These are phyloP conservation scores for Exophiala aquamarina DNA, from an alignment of 2,329 filamentous ascomycete genomes.

Conservation along the genomic window DNA sequence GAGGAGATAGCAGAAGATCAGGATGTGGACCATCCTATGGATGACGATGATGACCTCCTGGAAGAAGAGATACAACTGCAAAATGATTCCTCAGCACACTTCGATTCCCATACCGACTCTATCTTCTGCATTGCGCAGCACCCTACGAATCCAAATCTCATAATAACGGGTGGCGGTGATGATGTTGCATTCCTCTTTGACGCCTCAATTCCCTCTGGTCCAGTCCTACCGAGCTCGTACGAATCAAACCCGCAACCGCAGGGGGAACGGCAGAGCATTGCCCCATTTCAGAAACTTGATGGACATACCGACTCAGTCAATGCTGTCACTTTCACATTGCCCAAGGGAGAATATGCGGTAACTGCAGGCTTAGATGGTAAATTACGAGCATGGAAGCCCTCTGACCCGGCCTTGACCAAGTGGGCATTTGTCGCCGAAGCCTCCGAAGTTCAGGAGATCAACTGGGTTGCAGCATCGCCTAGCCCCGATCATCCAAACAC, in stretches of 20 bases:
- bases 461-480: constrained; percentile 81
- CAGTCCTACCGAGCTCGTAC: constrained; percentile 75
- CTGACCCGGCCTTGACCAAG: constrained; percentile 46
- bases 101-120: constrained; percentile 84
- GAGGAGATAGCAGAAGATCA: constrained; percentile 70
- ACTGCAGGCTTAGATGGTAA: constrained; percentile 85
- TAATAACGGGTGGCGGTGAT: constrained; percentile 84
- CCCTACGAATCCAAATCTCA: constrained; percentile 71
- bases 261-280: constrained; percentile 60
- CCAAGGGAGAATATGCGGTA: constrained; percentile 79
- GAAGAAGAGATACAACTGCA: constrained; percentile 73
- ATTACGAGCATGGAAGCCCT: constrained; percentile 67
- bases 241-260: constrained; percentile 63
- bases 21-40: constrained; percentile 72
- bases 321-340: constrained; percentile 78
- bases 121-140: constrained; percentile 96
- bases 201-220: constrained; percentile 58
- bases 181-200: constrained; percentile 88
- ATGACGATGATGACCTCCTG: constrained; percentile 60
- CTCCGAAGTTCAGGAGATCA: constrained; percentile 91
- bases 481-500: constrained; percentile 71
- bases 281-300: constrained; percentile 72
- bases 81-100: constrained; percentile 92
- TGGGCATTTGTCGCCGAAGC: constrained; percentile 73
- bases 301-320: constrained; percentile 93